Base-by-base conservation (phyloP, 306 rosid species). In the Astragalus glycyphyllos region DNA sequence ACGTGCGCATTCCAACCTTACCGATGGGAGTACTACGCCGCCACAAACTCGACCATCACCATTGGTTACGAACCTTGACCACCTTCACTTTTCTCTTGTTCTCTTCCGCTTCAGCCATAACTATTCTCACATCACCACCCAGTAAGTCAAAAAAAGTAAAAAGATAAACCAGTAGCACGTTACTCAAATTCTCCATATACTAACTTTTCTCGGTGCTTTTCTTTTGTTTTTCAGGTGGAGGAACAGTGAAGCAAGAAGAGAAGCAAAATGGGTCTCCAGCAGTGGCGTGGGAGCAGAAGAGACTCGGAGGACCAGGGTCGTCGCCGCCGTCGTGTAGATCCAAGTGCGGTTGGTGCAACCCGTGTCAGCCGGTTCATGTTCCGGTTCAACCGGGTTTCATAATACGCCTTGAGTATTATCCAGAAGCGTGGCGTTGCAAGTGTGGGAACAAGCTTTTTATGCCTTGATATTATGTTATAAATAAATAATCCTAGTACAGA, bases 381-480 rank as follows among this genome's bases (percentile, higher is more conserved):
- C 84, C 98, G 48, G 84, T 93, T 37, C 94, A 87, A 13, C 97
- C 98, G 4, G 97, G 98, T 63, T 10, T 87, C 58, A 81, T 80
- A 55, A 44, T 79, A 7, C 88, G 97, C 0, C 88, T 93, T 11
- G 98, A 93, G 87, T 93, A 93, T 51, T 93, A 93, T 57, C 98
- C 98, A 0, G 97, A 93, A 87, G 97, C 98, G 35, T 93, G 98
- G 98, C 88, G 98, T 42, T 93, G 98, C 88, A 83, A 85, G 78
- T 93, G 98, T 65, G 88, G 94, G 68, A 80, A 84, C 73, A 87
- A 88, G 84, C 87, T 90, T 77, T 93, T 84, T 44, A 87, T 84
- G 92, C 98, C 98, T 51, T 92, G 65, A 60, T 5, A 13, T 11
- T 58, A 37, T 60, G 14, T 59, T 13, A 60, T 17, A 14, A 66